phyloP scores from a whole-genome alignment of 78 protist species.

The Bodo saltans region DNA sequence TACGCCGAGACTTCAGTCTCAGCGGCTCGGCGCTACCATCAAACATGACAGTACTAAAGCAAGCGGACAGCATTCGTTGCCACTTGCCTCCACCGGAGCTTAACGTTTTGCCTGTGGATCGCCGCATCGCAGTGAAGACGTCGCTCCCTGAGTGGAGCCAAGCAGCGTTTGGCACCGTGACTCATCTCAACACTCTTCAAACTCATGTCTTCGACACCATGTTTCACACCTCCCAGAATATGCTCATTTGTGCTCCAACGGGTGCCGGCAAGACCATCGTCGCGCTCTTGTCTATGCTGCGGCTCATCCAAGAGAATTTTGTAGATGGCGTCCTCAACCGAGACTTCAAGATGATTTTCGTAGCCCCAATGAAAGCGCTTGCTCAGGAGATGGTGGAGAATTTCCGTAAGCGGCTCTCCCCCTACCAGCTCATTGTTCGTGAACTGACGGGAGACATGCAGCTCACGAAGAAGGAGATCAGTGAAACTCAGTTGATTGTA shows the following conservation, averaged over 20 bases:
- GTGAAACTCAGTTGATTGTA: constrained; percentile 85
- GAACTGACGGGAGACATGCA: constrained; percentile 99
- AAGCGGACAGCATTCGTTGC: not conserved
- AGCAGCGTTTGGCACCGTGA: constrained; percentile 10
- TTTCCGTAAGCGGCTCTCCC: constrained; percentile 57
- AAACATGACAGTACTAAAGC: not conserved
- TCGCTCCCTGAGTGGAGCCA: constrained; percentile 15
- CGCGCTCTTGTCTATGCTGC: constrained; percentile 63
- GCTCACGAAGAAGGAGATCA: constrained; percentile 83
- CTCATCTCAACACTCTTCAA: constrained; percentile 52
- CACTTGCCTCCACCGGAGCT: not conserved
- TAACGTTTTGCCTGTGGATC: not conserved
- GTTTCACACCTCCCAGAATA: constrained; percentile 77
- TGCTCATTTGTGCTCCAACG: constrained; percentile 96
- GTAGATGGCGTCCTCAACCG: constrained; percentile 13
- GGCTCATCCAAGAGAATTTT: constrained; percentile 42
- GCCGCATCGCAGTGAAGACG: not conserved
- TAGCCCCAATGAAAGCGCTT: constrained; percentile 99
- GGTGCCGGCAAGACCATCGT: constrained; percentile 85
- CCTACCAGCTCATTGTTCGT: constrained; percentile 70
- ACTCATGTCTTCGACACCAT: constrained; percentile 66
- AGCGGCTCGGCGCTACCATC: not conserved
- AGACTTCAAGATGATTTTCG: constrained; percentile 92
- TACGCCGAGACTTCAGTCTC: not conserved
- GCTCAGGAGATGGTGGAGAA: constrained; percentile 83